Conservation (phyloP, 331 rosid genomes). For the Dryas integrifolia region DNA sequence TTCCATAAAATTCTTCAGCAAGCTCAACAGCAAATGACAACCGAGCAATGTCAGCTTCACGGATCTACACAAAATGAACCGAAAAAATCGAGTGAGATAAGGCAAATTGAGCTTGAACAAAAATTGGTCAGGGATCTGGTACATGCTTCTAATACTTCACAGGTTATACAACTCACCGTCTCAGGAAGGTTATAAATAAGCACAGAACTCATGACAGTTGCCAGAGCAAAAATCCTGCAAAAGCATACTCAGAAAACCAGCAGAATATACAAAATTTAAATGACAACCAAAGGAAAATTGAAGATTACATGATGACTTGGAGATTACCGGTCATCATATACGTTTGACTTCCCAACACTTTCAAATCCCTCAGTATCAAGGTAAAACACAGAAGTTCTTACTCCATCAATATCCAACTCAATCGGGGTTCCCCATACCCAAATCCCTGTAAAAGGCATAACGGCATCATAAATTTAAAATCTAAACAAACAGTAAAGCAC, state of each 20-base stretch:
- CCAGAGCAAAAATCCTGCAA: constrained; percentile 91
- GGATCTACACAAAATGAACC: constrained; percentile 58
- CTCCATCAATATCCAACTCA: constrained; percentile 78
- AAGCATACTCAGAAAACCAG: constrained; percentile 23
- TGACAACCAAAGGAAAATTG: constrained; percentile 17
- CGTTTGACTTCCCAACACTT: constrained; percentile 94
- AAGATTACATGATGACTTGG: constrained; percentile 22
- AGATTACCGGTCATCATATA: constrained; percentile 94
- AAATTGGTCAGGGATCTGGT: constrained; percentile 9
- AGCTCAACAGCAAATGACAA: constrained; percentile 97
- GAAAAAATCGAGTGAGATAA: neutral
- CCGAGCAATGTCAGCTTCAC: constrained; percentile 95
- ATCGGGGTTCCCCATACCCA: constrained; percentile 97
- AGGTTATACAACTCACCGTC: constrained; percentile 54
- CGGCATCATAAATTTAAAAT: constrained; percentile 7
- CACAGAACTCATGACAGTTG: constrained; percentile 92
- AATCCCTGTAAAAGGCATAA: constrained; percentile 58
- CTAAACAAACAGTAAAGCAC: neutral
- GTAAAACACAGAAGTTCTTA: constrained; percentile 77
- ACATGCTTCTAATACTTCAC: constrained; percentile 6
- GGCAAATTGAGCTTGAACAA: constrained; percentile 2
- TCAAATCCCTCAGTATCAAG: constrained; percentile 98
- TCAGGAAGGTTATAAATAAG: constrained; percentile 91
- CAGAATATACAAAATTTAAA: constrained; percentile 6
- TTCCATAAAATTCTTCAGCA: constrained; percentile 99